A percentile compares a stretch with the other conserved stretches of the same genome.
These are phyloP conservation scores for Penicillium atrosanguineum DNA, from an alignment of 495 filamentous ascomycete genomes.

Conservation along the genomic window DNA sequence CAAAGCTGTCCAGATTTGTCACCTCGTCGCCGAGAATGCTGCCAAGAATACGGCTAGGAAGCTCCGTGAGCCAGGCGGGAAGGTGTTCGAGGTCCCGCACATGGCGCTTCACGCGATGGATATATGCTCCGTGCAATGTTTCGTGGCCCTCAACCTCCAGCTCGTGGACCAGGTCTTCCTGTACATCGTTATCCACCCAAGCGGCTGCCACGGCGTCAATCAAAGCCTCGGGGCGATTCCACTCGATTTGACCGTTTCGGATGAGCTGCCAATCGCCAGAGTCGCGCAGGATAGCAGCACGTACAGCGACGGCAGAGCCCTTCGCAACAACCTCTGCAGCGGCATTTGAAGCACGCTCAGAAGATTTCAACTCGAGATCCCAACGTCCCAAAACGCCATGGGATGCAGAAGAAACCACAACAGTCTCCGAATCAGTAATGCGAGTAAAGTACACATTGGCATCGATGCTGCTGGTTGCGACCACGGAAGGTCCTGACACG, in stretches of 20 bases:
- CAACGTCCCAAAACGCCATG: conserved; percentile 73
- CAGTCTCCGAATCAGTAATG: conserved; percentile 66
- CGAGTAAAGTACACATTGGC: conserved; percentile 87
- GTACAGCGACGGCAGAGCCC: conserved; percentile 65
- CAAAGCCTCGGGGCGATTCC: conserved; percentile 80
- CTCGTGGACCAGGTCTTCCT: conserved; percentile 71
- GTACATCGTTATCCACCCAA: conserved; percentile 69
- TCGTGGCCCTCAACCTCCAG: conserved; percentile 84
- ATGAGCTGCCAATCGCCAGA: conserved; percentile 82
- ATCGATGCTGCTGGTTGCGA: conserved; percentile 73
- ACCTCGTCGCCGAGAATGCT: conserved; percentile 64
- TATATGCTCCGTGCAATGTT: conserved; percentile 73
- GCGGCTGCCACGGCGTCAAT: conserved; percentile 70
- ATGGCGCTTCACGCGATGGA: conserved; percentile 84
- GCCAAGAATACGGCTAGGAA: conserved; percentile 64
- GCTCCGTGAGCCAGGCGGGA: conserved; percentile 65
- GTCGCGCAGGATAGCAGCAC: conserved; percentile 67
- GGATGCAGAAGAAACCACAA: conserved; percentile 71
- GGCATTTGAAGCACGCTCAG: conserved; percentile 55
- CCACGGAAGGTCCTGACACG: conserved; percentile 64
- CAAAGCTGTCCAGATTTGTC: conserved; percentile 73
- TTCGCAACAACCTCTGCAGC: conserved; percentile 79
- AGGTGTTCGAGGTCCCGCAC: conserved; percentile 72
- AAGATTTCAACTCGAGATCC: conserved; percentile 47
- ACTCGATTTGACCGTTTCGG: conserved; percentile 74